A percentile compares a stretch with the other conserved stretches of the same genome.
phyloP scores from a whole-genome alignment of 73 alveolate genomes.

The Tetrahymena elliotti region DNA sequence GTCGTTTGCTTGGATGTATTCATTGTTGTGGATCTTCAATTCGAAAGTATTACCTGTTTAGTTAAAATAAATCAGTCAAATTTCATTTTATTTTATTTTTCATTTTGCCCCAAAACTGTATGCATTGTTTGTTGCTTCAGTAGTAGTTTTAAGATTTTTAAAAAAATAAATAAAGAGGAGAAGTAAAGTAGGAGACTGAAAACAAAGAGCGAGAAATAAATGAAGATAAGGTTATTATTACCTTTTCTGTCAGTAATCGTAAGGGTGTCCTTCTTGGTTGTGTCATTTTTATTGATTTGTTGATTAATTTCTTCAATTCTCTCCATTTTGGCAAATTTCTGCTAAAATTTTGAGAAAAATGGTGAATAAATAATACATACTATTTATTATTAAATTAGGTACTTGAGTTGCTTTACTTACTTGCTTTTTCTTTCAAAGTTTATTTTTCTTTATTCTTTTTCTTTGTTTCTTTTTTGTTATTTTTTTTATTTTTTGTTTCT shows the following conservation, averaged over 20 bases:
- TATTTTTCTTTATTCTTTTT: background rate
- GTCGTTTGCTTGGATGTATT: conserved; percentile 60
- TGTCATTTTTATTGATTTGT: background rate
- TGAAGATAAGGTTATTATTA: background rate
- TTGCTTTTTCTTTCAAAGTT: background rate
- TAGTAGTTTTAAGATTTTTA: background rate
- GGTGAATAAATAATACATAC: background rate
- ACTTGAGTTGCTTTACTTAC: background rate
- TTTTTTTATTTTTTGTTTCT: background rate
- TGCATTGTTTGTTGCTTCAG: background rate
- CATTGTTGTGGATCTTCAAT: conserved; percentile 22
- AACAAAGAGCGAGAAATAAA: background rate
- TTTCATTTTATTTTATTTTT: background rate
- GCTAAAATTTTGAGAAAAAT: background rate
- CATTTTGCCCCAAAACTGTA: background rate
- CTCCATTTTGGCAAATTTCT: background rate
- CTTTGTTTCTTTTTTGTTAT: background rate
- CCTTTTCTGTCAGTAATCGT: background rate
- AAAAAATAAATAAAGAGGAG: background rate
- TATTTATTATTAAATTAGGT: background rate
- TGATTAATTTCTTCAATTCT: background rate
- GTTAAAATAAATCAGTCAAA: background rate
- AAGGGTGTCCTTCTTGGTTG: background rate
- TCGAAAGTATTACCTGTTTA: background rate
- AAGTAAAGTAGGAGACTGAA: background rate